phyloP scores from a whole-genome alignment of 2,329 filamentous ascomycete species.

The Penicillium expansum region DNA sequence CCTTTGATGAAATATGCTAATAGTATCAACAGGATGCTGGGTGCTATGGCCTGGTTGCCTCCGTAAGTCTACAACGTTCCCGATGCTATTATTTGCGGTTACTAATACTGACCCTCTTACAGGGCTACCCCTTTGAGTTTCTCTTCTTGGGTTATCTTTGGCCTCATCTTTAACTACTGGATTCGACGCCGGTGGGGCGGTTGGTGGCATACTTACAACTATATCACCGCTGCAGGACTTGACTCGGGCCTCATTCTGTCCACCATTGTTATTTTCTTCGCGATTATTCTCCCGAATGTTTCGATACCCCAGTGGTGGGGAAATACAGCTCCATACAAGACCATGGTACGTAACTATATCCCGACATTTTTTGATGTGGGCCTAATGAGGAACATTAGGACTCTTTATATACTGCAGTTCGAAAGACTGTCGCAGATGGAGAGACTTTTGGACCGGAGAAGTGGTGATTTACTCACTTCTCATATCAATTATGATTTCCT shows the following conservation, averaged over 20 bases:
- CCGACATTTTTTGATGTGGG: neutral
- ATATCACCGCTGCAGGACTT: constrained; percentile 39
- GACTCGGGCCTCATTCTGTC: constrained; percentile 59
- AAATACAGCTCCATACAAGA: constrained; percentile 31
- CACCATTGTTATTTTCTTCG: constrained; percentile 66
- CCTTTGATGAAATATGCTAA: neutral
- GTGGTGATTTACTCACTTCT: neutral
- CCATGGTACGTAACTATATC: constrained; percentile 17
- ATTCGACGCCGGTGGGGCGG: constrained; percentile 33
- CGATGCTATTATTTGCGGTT: constrained; percentile 19
- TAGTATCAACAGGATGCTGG: constrained; percentile 21
- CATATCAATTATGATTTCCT: neutral
- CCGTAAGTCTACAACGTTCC: constrained; percentile 43
- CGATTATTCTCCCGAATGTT: constrained; percentile 58
- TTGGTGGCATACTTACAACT: constrained; percentile 45
- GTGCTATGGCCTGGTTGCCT: constrained; percentile 28
- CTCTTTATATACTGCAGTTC: constrained; percentile 12
- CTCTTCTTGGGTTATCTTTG: constrained; percentile 62
- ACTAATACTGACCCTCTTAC: constrained; percentile 1
- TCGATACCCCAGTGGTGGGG: constrained; percentile 61
- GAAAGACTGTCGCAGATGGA: constrained; percentile 16
- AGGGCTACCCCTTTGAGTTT: constrained; percentile 63
- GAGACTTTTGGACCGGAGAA: constrained; percentile 16
- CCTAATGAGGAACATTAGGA: constrained; percentile 1
- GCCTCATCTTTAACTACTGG: constrained; percentile 40